Conservation (phyloP, 192 early-diverging fungal species). For the Funneliformis mosseae region DNA sequence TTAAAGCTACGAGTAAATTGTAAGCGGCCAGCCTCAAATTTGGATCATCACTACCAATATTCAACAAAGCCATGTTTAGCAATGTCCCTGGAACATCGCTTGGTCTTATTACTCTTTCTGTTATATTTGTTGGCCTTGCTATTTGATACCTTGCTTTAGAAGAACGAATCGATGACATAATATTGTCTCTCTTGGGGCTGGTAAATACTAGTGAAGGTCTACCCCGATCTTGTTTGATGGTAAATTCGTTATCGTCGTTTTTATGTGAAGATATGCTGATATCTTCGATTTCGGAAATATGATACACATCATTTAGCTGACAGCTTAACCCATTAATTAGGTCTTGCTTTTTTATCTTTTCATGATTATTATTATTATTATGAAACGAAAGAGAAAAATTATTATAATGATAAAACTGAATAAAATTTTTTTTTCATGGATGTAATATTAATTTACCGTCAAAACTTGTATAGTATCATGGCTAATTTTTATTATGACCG, state of each 20-base stretch:
- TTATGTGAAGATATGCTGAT: constrained; percentile 55
- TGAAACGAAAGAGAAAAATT: neutral
- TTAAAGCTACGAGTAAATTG: constrained; percentile 85
- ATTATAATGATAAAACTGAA: neutral
- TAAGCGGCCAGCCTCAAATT: constrained; percentile 83
- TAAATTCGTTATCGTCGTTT: constrained; percentile 73
- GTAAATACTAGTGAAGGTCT: constrained; percentile 67
- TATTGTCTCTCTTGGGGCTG: constrained; percentile 72
- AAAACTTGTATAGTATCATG: constrained; percentile 83
- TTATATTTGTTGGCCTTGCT: constrained; percentile 61
- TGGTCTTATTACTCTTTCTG: constrained; percentile 78
- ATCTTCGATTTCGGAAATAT: constrained; percentile 81
- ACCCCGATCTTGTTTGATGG: constrained; percentile 75
- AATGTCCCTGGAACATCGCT: constrained; percentile 89
- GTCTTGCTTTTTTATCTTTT: constrained; percentile 71
- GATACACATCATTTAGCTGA: constrained; percentile 84
- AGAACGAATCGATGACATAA: constrained; percentile 64
- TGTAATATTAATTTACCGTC: constrained; percentile 43
- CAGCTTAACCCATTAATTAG: constrained; percentile 68
- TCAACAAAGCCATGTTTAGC: constrained; percentile 90
- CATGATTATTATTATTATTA: too few species aligned
- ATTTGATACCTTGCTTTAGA: constrained; percentile 71
- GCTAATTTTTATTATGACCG: constrained; percentile 82
- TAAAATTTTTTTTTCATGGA: neutral
- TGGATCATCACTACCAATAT: constrained; percentile 82